Base-by-base conservation (phyloP, 495 filamentous ascomycete species). In the Xylaria sp. region DNA sequence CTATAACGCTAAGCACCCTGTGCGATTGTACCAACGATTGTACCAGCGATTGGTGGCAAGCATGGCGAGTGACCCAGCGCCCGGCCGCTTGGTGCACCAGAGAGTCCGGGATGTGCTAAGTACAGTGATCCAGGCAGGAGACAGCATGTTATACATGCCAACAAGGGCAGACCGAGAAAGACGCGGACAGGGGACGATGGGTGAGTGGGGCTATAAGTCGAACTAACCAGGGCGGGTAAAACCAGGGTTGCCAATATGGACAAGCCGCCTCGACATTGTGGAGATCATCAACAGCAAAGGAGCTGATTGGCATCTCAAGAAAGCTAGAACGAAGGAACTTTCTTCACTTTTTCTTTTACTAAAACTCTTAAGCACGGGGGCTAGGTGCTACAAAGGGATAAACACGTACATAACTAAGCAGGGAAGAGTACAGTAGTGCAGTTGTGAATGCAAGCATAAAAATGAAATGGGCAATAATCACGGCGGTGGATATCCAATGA, bases 41-140 rank as follows among this genome's bases (percentile, higher is more conserved):
- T 24, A 26, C 61, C 64, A 41, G 24, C 14, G n/a, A 55, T 67
- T 67, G 64, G 64, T 67, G 62, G 62, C 43, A 43, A 41, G 37
- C 24, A 63, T 8, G 43, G 26, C 43, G 29, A 52, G 44, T 43
- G 62, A 66, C 62, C 62, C 62, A 66, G 61, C 37, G 61, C 62
- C 62, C 62, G 62, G 26, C 62, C 26, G 46, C 62, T 37, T 50
- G 62, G 62, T 65, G 61, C 61, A 31, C 9, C 40, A 29, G 6
- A n/a, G n/a, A n/a, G n/a, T n/a, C n/a, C n/a, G n/a, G n/a, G n/a
- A n/a, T n/a, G n/a, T n/a, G n/a, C n/a, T n/a, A n/a, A n/a, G n/a
- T n/a, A n/a, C n/a, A n/a, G n/a, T n/a, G n/a, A n/a, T n/a, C n/a
- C n/a, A n/a, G n/a, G n/a, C 31, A 21, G n/a, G 17, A 19, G n/a